phyloP scores from a whole-genome alignment of 2,329 filamentous ascomycete species.

The Calycina herbarum region DNA sequence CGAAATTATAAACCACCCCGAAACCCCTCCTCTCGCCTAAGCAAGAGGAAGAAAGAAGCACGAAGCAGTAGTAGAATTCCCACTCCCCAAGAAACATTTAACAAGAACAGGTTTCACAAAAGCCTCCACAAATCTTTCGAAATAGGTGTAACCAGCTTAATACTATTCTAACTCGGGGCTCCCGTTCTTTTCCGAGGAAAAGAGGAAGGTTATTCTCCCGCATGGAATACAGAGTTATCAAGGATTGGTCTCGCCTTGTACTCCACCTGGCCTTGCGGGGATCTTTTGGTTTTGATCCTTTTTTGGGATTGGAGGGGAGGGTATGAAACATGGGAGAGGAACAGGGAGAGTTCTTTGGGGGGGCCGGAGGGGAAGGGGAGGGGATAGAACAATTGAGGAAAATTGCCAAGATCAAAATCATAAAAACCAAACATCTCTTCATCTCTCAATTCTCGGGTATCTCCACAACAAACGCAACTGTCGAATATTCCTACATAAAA shows the following conservation, averaged over 20 bases:
- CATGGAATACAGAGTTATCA: conserved; percentile 74
- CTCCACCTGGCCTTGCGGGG: conserved; percentile 73
- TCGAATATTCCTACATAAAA: conserved; percentile 11
- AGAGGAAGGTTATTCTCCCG: conserved; percentile 53
- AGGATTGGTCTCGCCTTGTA: conserved; percentile 74
- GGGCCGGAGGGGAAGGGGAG: background rate
- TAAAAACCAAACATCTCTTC: background rate
- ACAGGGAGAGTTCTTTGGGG: too few species aligned
- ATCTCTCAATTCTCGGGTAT: conserved; percentile 10
- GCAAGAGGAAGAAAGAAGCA: background rate
- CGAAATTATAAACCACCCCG: conserved; percentile 1
- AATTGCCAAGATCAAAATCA: background rate
- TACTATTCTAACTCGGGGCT: conserved; percentile 1
- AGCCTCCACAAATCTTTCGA: conserved; percentile 2
- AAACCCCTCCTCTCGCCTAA: background rate
- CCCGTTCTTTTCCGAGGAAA: background rate
- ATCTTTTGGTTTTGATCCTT: background rate
- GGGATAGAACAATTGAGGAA: background rate
- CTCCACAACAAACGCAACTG: conserved; percentile 10
- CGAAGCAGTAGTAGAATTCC: conserved; percentile 7
- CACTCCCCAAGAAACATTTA: background rate
- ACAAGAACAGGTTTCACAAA: background rate
- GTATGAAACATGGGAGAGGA: background rate
- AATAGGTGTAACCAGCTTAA: conserved; percentile 1
- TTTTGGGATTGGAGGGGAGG: background rate